Evolutionary conservation across 2,329 filamentous ascomycete species (phyloP).

Genomic region (Calonectria fujianensis): DNA sequence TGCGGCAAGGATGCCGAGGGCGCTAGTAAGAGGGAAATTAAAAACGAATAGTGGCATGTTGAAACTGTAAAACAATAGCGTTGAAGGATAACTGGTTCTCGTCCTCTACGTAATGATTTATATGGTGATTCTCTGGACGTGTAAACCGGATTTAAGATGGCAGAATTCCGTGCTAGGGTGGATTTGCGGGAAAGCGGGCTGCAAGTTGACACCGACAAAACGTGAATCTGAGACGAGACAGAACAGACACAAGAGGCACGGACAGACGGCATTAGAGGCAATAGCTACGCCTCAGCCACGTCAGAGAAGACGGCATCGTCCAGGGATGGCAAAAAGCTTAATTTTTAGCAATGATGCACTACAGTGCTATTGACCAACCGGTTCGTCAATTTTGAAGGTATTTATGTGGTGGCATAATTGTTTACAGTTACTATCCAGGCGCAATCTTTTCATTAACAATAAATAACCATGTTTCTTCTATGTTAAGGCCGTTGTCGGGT

Average conservation of each 20-base stretch:
- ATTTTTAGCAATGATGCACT: not conserved
- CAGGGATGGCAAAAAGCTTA: not conserved
- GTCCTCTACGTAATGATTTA: not conserved
- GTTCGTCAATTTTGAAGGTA: not conserved
- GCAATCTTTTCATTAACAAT: not conserved
- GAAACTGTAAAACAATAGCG: not conserved
- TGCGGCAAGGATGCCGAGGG: not conserved
- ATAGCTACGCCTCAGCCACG: not conserved
- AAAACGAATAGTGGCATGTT: not conserved
- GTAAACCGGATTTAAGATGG: not conserved
- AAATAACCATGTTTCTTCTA: not conserved
- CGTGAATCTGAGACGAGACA: not conserved
- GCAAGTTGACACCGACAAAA: not conserved
- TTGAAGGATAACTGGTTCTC: not conserved
- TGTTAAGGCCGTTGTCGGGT: not conserved
- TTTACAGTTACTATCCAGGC: not conserved
- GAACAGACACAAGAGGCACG: not conserved
- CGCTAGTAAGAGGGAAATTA: not conserved
- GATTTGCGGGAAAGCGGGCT: not conserved
- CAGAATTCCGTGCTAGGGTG: not conserved
- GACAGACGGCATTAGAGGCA: not conserved
- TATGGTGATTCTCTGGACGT: not conserved
- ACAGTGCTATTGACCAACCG: not conserved
- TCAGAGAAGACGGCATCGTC: not conserved
- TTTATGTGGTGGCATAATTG: not conserved